phyloP scores from a whole-genome alignment of 2,329 filamentous ascomycete species.

The Colletotrichum sp. region DNA sequence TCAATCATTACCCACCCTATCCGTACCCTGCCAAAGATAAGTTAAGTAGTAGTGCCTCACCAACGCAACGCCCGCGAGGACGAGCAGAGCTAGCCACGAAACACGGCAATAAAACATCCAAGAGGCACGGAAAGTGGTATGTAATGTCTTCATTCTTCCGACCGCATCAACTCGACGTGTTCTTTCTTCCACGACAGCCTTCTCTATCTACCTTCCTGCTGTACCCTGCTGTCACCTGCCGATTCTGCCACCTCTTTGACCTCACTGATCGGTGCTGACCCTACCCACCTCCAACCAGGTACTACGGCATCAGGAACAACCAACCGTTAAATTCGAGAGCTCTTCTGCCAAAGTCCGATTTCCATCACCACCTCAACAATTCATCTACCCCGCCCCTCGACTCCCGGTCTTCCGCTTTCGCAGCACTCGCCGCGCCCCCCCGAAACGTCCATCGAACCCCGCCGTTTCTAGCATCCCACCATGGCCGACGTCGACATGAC shows the following conservation, averaged over 20 bases:
- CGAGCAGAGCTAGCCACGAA: background rate
- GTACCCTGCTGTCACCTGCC: background rate
- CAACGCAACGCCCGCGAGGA: background rate
- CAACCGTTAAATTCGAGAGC: background rate
- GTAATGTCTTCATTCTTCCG: background rate
- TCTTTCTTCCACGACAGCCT: background rate
- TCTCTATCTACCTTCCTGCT: background rate
- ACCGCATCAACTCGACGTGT: background rate
- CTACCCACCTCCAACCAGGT: background rate
- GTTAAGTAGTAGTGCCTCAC: background rate
- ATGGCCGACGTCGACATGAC: slow-evolving; percentile 99
- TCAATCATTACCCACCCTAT: background rate
- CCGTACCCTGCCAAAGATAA: background rate
- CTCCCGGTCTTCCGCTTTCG: background rate
- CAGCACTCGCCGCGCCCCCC: background rate
- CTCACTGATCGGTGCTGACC: background rate
- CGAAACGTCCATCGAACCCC: background rate
- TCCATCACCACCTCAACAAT: background rate
- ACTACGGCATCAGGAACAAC: background rate
- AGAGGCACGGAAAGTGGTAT: background rate
- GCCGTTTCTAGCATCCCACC: slow-evolving; percentile 16
- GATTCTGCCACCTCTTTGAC: background rate
- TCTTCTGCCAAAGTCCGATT: background rate
- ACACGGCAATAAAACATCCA: background rate
- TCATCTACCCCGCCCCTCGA: background rate